Percentiles rank a stretch among this genome's conserved stretches.
These are phyloP conservation scores for Sporothrix schenckii DNA, from an alignment of 2,329 filamentous ascomycete species.

Conservation along the genomic window DNA sequence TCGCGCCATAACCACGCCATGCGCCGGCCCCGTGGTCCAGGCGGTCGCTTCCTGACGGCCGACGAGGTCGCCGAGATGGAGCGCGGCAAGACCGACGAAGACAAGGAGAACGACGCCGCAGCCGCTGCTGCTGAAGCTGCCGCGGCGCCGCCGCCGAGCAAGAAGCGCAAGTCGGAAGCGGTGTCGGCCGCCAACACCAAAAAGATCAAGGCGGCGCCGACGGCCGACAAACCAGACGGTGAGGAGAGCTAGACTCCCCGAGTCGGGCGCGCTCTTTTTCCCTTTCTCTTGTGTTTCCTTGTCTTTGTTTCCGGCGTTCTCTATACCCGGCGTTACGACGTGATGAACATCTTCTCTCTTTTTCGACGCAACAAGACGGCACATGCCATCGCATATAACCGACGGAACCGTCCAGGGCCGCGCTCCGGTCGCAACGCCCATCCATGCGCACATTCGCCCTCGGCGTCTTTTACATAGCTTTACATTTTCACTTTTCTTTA, in stretches of 20 bases:
- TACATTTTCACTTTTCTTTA: constrained; percentile 6
- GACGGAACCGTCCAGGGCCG: not conserved
- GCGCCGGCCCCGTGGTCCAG: constrained; percentile 89
- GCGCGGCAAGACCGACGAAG: constrained; percentile 56
- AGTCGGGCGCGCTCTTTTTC: too few species aligned
- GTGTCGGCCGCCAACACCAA: constrained; percentile 56
- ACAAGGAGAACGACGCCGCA: constrained; percentile 44
- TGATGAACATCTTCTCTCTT: constrained; percentile 17
- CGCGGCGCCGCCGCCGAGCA: constrained; percentile 39
- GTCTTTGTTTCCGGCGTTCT: constrained; percentile 14
- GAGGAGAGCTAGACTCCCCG: constrained; percentile 36
- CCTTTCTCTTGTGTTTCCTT: not conserved
- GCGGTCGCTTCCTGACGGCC: constrained; percentile 92
- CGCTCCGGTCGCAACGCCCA: too few species aligned
- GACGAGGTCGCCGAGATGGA: constrained; percentile 94
- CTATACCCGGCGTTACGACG: constrained; percentile 25
- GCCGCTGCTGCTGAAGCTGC: constrained; percentile 35
- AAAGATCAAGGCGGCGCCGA: constrained; percentile 51
- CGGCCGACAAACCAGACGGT: constrained; percentile 46
- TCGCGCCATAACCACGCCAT: constrained; percentile 98
- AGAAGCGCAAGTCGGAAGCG: constrained; percentile 64
- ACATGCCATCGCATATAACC: too few species aligned
- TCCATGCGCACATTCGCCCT: not conserved
- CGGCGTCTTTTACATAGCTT: too few species aligned
- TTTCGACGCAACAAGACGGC: not conserved